Evolutionary conservation across 2,329 filamentous ascomycete genomes (phyloP).

Genomic region (Chaetothyriales sp.): DNA sequence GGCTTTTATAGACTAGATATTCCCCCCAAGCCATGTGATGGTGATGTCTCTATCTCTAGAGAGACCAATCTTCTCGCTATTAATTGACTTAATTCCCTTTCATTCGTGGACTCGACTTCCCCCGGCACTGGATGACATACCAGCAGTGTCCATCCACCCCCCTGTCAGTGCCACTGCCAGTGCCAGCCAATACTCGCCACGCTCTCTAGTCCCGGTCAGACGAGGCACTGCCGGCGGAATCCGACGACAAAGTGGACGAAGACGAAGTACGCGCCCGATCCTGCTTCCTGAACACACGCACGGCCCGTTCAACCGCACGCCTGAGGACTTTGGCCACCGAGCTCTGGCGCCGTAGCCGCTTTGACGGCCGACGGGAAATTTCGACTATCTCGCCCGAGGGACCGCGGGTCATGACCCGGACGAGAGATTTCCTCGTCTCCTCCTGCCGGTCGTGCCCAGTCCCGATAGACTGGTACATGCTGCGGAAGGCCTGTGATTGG

Average conservation of each 20-base stretch:
- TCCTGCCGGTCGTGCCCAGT: neutral
- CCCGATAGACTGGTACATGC: neutral
- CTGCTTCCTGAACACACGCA: neutral
- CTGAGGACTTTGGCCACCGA: neutral
- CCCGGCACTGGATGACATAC: too few relatives aligned
- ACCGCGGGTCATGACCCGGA: neutral
- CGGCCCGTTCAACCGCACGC: neutral
- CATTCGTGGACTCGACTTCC: too few relatives aligned
- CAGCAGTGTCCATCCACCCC: too few relatives aligned
- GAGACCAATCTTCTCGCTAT: neutral
- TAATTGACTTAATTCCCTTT: too few relatives aligned
- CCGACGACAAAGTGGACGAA: neutral
- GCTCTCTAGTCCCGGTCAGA: neutral
- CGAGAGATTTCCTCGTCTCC: neutral
- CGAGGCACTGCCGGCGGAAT: neutral
- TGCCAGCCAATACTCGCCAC: too few relatives aligned
- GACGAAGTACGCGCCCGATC: neutral
- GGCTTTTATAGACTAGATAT: neutral
- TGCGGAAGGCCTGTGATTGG: neutral
- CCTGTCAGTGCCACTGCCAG: too few relatives aligned
- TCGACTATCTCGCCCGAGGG: neutral
- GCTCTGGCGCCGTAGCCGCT: neutral
- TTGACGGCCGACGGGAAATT: neutral
- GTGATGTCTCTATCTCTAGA: neutral
- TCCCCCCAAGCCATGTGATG: neutral